Percentiles rank a stretch among this genome's conserved stretches.
These are phyloP conservation scores for Sistotremastrum niveocremeum DNA, from an alignment of 768 basidiomycete species.

Conservation along the genomic window DNA sequence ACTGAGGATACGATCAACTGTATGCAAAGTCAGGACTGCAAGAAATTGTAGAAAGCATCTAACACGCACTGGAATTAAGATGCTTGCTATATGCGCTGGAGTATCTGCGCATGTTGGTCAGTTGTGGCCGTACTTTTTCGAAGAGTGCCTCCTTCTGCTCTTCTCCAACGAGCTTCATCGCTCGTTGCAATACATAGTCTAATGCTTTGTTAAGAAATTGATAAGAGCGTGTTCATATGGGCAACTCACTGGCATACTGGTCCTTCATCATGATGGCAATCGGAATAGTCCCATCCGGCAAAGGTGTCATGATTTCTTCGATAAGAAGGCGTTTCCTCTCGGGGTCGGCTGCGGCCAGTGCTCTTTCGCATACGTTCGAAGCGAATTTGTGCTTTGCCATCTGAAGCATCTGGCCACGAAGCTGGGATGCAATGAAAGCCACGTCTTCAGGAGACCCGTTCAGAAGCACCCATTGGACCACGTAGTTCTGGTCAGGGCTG, in stretches of 20 bases:
- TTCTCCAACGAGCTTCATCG: constrained; percentile 51
- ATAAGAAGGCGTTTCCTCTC: constrained; percentile 59
- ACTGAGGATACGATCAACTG: constrained; percentile 57
- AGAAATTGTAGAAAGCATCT: not conserved
- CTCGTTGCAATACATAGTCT: constrained; percentile 84
- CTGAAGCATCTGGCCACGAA: constrained; percentile 64
- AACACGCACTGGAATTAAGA: constrained; percentile 55
- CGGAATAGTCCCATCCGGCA: constrained; percentile 50
- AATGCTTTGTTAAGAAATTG: constrained; percentile 2
- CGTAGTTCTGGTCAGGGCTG: constrained; percentile 57
- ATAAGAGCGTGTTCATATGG: not conserved
- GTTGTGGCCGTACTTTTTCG: constrained; percentile 47
- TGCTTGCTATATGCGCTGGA: constrained; percentile 71
- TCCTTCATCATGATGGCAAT: constrained; percentile 73
- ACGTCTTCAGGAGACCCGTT: constrained; percentile 62
- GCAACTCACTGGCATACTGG: constrained; percentile 68
- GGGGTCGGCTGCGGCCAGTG: constrained; percentile 49
- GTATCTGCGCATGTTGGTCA: constrained; percentile 56
- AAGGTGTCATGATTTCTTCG: constrained; percentile 63
- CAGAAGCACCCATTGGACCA: constrained; percentile 86
- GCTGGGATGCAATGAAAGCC: constrained; percentile 45
- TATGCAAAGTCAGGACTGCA: constrained; percentile 5
- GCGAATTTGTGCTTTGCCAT: constrained; percentile 87
- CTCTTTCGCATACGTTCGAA: constrained; percentile 93
- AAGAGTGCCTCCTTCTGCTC: constrained; percentile 60